Percentiles rank a stretch among this genome's conserved stretches.
phyloP scores from a whole-genome alignment of 2,329 filamentous ascomycete genomes.

The Trichophyton benhamiae region DNA sequence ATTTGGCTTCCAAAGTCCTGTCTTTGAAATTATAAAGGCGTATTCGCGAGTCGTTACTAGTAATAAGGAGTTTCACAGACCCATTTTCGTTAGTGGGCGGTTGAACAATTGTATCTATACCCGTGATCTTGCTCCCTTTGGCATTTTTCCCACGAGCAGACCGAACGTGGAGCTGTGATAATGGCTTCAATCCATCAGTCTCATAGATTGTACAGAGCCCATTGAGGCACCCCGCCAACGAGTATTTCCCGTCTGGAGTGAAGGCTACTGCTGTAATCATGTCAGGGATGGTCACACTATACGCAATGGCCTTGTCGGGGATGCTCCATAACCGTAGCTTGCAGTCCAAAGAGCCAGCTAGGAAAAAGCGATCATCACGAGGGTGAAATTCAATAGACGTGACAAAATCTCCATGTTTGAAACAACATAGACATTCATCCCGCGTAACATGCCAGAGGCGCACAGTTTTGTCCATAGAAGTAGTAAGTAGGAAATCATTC shows the following conservation, averaged over 20 bases:
- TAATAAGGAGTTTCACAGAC: slow-evolving; percentile 74
- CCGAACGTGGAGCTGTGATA: slow-evolving; percentile 82
- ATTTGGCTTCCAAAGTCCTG: slow-evolving; percentile 75
- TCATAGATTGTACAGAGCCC: slow-evolving; percentile 85
- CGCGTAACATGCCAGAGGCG: slow-evolving; percentile 83
- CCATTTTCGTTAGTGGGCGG: slow-evolving; percentile 46
- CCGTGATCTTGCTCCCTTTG: slow-evolving; percentile 94
- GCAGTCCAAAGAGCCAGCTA: slow-evolving; percentile 82
- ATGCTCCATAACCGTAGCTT: slow-evolving; percentile 92
- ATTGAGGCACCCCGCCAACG: slow-evolving; percentile 76
- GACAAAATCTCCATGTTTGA: slow-evolving; percentile 90
- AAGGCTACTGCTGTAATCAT: slow-evolving; percentile 92
- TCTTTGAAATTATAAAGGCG: slow-evolving; percentile 80
- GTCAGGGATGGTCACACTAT: slow-evolving; percentile 61
- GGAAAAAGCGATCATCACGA: slow-evolving; percentile 87
- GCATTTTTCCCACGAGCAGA: slow-evolving; percentile 86
- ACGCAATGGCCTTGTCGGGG: slow-evolving; percentile 87
- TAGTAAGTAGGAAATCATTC: slow-evolving; percentile 92
- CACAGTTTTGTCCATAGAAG: slow-evolving; percentile 97
- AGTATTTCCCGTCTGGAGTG: slow-evolving; percentile 77
- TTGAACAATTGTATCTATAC: slow-evolving; percentile 62
- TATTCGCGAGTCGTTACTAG: slow-evolving; percentile 87
- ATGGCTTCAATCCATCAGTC: slow-evolving; percentile 74
- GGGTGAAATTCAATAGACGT: slow-evolving; percentile 93
- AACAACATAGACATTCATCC: slow-evolving; percentile 76